These are phyloP conservation scores for Aspergillus leporis DNA, from an alignment of 495 filamentous ascomycete genomes.

Conservation along the genomic window DNA sequence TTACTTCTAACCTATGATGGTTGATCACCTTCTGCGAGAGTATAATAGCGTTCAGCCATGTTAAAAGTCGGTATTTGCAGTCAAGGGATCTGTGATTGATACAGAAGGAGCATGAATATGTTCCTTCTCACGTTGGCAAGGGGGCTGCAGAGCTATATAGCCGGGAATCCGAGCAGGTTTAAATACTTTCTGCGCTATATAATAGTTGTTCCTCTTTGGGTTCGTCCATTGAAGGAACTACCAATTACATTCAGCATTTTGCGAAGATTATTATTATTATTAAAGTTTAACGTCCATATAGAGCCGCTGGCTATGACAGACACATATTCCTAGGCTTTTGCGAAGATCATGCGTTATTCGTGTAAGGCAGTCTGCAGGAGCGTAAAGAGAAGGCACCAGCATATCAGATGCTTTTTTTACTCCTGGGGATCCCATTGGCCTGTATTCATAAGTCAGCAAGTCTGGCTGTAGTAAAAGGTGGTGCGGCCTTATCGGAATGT, in stretches of 20 bases:
- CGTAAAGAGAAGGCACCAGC: not conserved
- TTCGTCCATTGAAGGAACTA: not conserved
- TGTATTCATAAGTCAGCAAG: not conserved
- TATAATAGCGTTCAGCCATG: conserved; percentile 5
- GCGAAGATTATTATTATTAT: no score
- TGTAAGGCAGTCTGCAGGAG: not conserved
- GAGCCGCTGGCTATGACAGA: no score
- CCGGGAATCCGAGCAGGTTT: not conserved
- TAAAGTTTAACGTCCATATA: no score
- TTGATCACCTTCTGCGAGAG: not conserved
- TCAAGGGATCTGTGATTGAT: not conserved
- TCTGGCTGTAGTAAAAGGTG: not conserved
- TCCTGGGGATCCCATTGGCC: not conserved
- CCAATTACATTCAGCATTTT: not conserved
- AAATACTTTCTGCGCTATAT: not conserved
- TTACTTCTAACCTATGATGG: not conserved
- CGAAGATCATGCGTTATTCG: not conserved
- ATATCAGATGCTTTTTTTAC: not conserved
- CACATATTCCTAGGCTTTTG: no score
- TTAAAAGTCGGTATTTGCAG: not conserved
- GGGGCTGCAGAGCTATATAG: not conserved
- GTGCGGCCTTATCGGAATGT: not conserved
- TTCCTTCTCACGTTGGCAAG: not conserved
- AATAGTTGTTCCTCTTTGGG: not conserved
- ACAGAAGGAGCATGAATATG: not conserved